phyloP scores from a whole-genome alignment of 805 yeast species.

The Zygosaccharomyces lentus region DNA sequence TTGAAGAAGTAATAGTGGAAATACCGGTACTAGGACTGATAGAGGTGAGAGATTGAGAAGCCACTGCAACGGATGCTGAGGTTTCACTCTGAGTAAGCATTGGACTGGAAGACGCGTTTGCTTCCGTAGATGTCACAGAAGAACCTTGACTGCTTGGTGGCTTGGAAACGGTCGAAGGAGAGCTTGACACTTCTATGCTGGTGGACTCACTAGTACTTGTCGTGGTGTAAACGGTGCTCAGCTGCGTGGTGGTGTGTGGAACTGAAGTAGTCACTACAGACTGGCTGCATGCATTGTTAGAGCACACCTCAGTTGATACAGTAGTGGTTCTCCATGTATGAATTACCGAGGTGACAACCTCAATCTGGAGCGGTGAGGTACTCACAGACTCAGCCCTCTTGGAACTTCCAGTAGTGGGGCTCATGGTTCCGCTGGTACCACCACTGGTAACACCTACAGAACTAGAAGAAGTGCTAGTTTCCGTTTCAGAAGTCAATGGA shows the following conservation, averaged over 20 bases:
- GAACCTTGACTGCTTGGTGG: neutral
- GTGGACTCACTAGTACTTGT: neutral
- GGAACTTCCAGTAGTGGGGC: neutral
- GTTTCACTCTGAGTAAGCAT: neutral
- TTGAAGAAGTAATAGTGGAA: neutral
- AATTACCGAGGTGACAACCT: neutral
- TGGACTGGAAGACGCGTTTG: neutral
- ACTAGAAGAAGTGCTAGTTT: neutral
- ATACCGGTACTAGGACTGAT: neutral
- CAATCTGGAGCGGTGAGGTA: neutral
- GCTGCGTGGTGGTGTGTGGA: neutral
- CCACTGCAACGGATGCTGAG: neutral
- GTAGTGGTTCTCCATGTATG: constrained; percentile 9
- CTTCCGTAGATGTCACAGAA: neutral
- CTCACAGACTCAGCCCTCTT: neutral
- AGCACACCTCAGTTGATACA: constrained; percentile 20
- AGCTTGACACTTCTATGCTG: neutral
- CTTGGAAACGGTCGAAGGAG: neutral
- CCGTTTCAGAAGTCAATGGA: constrained; percentile 26
- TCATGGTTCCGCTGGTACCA: too few relatives aligned
- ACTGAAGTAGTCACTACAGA: neutral
- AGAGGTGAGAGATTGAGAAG: neutral
- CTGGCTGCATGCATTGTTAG: constrained; percentile 9
- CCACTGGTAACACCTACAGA: neutral
- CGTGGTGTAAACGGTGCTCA: neutral